Base-by-base conservation (phyloP, 2,329 filamentous ascomycete species). In the Aspergillus costaricaensis region DNA sequence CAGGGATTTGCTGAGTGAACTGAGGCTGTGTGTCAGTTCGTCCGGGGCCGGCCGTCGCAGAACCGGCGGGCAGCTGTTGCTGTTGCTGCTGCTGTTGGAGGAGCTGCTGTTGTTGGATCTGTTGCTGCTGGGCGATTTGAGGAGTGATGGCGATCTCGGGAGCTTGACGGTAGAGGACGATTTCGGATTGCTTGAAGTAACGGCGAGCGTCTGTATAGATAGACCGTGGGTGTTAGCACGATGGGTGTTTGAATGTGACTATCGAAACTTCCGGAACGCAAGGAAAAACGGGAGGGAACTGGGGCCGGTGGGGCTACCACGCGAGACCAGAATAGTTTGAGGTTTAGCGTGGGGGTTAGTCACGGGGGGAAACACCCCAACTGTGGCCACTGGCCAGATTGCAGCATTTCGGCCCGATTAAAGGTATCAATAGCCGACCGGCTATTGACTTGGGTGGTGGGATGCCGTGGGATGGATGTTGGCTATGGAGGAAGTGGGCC, bases 181-280 rank as follows among this genome's bases (percentile, higher is more conserved):
- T 99, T 80, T 99, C 95, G 55, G 92, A 97, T 78, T 99, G 95
- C 79, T 99, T 99, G 81, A 99, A 99, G 81, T 99, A 99, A 70
- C 95, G 88, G 70, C 95, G 88, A 53, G 95, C 95, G 77, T 99
- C 95, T 93, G 49, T 55, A 57, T 52, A 61, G 58, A 10, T 1
- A 27, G 25, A 27, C 4, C 25, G 23, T 17, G 25, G 7, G 7
- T 27, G 25, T 44, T 47, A 41, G 51, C 21, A 30, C 30, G 21
- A 44, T 38, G 23, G 38, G 25, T 19, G 6, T 44, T 23, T 12
- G 38, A 49, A 54, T n/a, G 27, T 48, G 50, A 52, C 41, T 15
- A 41, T 48, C 32, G 47, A 59, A 57, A 58, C 36, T 50, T 50
- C 25, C 14, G 47, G 47, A 17, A 57, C 55, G 53, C 49, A 38